These are phyloP conservation scores for Phytophthora megakarya DNA, from an alignment of 352 stramenopile species.

Conservation along the genomic window DNA sequence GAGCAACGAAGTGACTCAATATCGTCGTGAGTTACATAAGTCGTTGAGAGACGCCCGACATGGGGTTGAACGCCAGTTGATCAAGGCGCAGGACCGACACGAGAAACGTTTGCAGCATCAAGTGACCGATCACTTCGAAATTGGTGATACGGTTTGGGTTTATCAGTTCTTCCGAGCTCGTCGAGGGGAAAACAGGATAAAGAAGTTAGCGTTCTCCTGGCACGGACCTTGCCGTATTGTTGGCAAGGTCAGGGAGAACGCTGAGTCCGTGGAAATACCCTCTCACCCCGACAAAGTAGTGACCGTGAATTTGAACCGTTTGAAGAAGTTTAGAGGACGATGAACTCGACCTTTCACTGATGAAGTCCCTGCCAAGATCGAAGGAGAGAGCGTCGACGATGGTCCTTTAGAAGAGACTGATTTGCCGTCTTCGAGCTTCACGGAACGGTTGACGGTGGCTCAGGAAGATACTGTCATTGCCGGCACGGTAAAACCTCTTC, in stretches of 20 bases:
- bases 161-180: conserved; percentile 12
- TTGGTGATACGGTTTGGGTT: conserved; percentile 2
- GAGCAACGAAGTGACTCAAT: conserved; percentile 6
- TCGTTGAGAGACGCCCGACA: background rate
- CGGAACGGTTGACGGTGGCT: no score
- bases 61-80: conserved; percentile 8
- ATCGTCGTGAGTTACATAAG: background rate
- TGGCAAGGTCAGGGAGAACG: no score
- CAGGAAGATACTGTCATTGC: no score
- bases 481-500: no score
- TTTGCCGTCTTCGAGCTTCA: no score
- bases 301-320: background rate
- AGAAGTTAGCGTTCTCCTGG: conserved; percentile 12
- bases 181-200: background rate
- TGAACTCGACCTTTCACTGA: background rate
- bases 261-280: background rate
- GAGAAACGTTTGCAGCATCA: background rate
- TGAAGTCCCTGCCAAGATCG: no score
- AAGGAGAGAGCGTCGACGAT: no score
- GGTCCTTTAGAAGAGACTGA: no score
- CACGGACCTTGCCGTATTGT: background rate
- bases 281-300: background rate
- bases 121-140: background rate
- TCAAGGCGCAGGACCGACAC: no score
- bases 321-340: no score